phyloP scores from a whole-genome alignment of 2,329 filamentous ascomycete species.

The Sordariomycetes sp. region DNA sequence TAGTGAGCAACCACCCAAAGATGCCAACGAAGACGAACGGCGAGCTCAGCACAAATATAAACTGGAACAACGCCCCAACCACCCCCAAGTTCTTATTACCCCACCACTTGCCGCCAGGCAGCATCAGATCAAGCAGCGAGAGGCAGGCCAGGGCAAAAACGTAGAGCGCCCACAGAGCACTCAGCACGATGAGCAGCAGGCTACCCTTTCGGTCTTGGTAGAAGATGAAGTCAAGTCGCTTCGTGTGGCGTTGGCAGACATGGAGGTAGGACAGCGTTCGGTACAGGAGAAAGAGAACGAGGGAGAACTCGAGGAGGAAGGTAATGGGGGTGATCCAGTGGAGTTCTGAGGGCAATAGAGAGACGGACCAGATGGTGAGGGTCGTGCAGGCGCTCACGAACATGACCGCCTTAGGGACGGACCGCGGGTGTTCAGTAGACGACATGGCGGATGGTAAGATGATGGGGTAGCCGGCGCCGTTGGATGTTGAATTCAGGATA shows the following conservation, averaged over 20 bases:
- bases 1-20: neutral
- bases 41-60: neutral
- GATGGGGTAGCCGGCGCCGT: too few relatives aligned
- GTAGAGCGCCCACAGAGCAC: neutral
- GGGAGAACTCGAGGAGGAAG: conserved; percentile 1
- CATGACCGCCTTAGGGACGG: neutral
- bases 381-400: neutral
- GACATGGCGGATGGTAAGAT: neutral
- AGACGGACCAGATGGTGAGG: neutral
- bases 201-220: conserved; percentile 1
- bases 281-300: conserved; percentile 1
- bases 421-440: neutral
- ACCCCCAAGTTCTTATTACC: too few relatives aligned
- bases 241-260: neutral
- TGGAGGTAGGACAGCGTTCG: neutral
- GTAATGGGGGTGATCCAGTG: neutral
- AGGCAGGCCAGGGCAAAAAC: neutral
- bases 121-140: neutral
- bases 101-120: neutral
- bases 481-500: too few relatives aligned
- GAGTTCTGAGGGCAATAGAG: neutral
- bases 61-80: neutral
- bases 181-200: neutral
- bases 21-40: neutral
- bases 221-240: neutral